Evolutionary conservation across 352 stramenopile genomes (phyloP).

Genomic region (Globisporangium ultimum): DNA sequence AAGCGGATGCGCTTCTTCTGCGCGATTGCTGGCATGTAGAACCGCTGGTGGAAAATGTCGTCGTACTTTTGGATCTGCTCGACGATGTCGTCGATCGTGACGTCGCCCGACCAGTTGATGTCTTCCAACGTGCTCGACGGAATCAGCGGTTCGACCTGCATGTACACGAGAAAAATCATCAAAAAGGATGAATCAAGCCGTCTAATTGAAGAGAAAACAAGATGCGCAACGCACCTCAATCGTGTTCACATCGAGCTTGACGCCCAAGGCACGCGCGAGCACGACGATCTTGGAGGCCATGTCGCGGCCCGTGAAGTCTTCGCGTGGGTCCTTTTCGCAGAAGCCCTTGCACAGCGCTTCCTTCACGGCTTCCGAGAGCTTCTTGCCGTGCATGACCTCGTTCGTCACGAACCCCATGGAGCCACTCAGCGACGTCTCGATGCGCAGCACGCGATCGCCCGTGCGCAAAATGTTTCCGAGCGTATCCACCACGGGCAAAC

Average conservation of each 20-base stretch:
- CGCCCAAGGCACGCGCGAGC: constrained; percentile 57
- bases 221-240: constrained; percentile 25
- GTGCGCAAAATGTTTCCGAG: constrained; percentile 73
- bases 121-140: constrained; percentile 35
- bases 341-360: constrained; percentile 50
- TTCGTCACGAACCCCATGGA: constrained; percentile 76
- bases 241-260: constrained; percentile 36
- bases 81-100: constrained; percentile 45
- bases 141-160: constrained; percentile 46
- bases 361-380: constrained; percentile 52
- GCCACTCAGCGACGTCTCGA: constrained; percentile 62
- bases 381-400: constrained; percentile 67
- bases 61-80: constrained; percentile 51
- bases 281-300: constrained; percentile 72
- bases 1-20: constrained; percentile 59
- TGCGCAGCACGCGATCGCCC: constrained; percentile 55
- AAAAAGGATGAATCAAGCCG: too few species aligned
- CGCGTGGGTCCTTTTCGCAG: constrained; percentile 65
- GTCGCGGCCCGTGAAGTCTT: constrained; percentile 63
- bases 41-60: constrained; percentile 49
- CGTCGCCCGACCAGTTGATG: constrained; percentile 44
- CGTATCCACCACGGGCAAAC: constrained; percentile 69
- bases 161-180: background rate
- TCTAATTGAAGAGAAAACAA: background rate
- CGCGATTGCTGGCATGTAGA: constrained; percentile 36